phyloP scores from a whole-genome alignment of 1,284 basidiomycete genomes.

The Moniliophthora roreri region DNA sequence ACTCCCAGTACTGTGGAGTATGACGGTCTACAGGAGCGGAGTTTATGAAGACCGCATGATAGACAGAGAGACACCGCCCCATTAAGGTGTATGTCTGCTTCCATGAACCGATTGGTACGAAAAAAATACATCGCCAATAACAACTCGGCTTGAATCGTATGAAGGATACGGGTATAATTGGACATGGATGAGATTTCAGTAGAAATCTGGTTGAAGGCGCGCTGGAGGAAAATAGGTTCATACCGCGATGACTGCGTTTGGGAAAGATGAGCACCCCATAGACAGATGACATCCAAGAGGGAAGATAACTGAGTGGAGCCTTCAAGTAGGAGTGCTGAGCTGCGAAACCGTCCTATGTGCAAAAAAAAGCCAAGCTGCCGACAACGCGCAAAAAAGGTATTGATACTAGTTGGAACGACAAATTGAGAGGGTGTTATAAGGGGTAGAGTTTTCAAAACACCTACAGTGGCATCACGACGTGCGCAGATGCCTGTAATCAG shows the following conservation, averaged over 20 bases:
- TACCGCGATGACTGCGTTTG: constrained; percentile 17
- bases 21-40: constrained; percentile 15
- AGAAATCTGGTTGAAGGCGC: constrained; percentile 22
- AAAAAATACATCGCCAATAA: constrained; percentile 36
- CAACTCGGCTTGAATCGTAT: constrained; percentile 36
- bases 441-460: no score
- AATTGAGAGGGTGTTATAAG: no score
- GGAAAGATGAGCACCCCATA: constrained; percentile 27
- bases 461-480: background rate
- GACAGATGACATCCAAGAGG: constrained; percentile 28
- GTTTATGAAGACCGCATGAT: constrained; percentile 31
- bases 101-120: constrained; percentile 29
- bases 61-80: constrained; percentile 32
- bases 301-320: constrained; percentile 24
- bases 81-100: constrained; percentile 34
- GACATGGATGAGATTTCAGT: constrained; percentile 16
- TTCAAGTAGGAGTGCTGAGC: constrained; percentile 12
- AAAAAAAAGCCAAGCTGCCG: constrained; percentile 27
- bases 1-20: constrained; percentile 2
- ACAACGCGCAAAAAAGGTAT: constrained; percentile 21
- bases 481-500: no score
- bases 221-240: constrained; percentile 26
- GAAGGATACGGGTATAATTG: constrained; percentile 24
- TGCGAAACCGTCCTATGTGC: constrained; percentile 19
- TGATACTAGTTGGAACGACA: constrained; percentile 15